Base-by-base conservation (phyloP, 1,139 yeast genomes). In the Saccharomyces hybrid region DNA sequence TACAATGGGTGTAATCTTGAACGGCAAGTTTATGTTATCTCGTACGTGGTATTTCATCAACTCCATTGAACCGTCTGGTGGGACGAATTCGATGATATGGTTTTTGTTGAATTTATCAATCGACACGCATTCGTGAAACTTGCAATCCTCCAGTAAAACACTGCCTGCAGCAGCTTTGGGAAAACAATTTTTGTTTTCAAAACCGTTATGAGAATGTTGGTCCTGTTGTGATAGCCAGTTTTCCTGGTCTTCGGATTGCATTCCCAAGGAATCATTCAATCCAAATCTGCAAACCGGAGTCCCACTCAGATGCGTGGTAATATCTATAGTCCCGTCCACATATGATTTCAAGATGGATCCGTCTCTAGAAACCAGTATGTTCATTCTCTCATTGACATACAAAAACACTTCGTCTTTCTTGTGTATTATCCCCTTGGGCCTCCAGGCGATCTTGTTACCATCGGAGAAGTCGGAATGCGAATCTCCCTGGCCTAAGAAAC, bases 41-140 rank as follows among this genome's bases (percentile, higher is more conserved):
- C 70, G 77, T 53, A 80, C 78, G 55, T 79, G 79, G 76, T 91
- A 91, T 49, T 83, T 75, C 95, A 93, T 86, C 56, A 93, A 78
- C 68, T 90, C 96, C 69, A 89, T 89, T 55, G 84, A 86, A 0
- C 98, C 98, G 72, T 91, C 98, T 0, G 98, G 96, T 4, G 96
- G 96, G 11, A 85, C 77, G 63, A 89, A 89, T 51, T 82, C 81
- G 56, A 89, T 86, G 52, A 82, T 76, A 51, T 87, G 76, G 47
- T 84, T 85, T 6, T 78, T 68, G 61, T 86, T 90, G 68, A 86
- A 88, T 64, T 80, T 78, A 48, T 83, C 80, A 52, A 88, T 73
- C 55, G 86, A 79, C 38, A 88, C 96, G 70, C 96, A 86, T 63
- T 88, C 95, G 70, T 93, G 98, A 71, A 91, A 88, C 61, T 87